phyloP scores from a whole-genome alignment of 768 basidiomycete species.

The Sutorius australiensis region DNA sequence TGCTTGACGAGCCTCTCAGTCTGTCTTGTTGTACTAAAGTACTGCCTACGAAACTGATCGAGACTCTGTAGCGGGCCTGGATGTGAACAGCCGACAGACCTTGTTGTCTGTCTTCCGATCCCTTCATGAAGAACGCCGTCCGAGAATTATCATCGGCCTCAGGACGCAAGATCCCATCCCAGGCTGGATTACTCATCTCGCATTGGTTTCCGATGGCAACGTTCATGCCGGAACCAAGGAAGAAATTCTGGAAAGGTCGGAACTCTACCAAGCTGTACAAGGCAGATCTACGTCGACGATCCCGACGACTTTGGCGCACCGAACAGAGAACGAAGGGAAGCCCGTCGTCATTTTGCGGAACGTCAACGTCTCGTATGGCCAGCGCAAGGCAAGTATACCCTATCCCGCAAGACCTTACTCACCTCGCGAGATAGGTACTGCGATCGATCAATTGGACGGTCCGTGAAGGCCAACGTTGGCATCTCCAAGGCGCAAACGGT shows the following conservation, averaged over 20 bases:
- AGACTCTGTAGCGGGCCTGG: constrained; percentile 66
- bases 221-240: constrained; percentile 52
- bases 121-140: constrained; percentile 45
- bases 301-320: not conserved
- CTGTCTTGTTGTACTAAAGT: constrained; percentile 19
- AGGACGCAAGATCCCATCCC: constrained; percentile 71
- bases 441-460: constrained; percentile 80
- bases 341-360: constrained; percentile 58
- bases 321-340: constrained; percentile 22
- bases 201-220: constrained; percentile 44
- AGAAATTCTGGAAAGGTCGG: constrained; percentile 37
- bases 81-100: constrained; percentile 53
- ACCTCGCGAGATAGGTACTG: constrained; percentile 51
- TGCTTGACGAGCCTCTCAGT: constrained; percentile 95
- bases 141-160: constrained; percentile 63
- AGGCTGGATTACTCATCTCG: constrained; percentile 68
- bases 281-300: not conserved
- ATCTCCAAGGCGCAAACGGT: constrained; percentile 89
- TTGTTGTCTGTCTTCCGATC: constrained; percentile 53
- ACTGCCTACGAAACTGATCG: not conserved
- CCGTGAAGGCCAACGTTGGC: constrained; percentile 80
- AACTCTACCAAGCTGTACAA: constrained; percentile 4
- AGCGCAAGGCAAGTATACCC: constrained; percentile 45
- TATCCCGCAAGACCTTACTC: not conserved
- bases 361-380: constrained; percentile 69